Base-by-base conservation (phyloP, 1,284 basidiomycete genomes). In the Cryptococcus sp. region DNA sequence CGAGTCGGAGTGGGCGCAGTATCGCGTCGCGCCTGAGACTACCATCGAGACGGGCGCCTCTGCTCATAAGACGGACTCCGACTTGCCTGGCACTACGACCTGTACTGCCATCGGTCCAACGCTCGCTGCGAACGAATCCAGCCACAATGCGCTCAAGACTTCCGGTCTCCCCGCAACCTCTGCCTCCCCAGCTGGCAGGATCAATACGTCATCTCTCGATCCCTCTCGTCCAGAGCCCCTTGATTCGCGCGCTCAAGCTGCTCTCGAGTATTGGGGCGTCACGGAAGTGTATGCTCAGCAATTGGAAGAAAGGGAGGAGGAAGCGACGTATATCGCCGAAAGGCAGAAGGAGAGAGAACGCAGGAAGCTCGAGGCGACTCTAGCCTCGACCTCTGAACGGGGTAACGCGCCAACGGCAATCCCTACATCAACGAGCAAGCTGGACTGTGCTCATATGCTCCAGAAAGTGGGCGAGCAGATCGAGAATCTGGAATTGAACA, bases 181-280 rank as follows among this genome's bases (percentile, higher is more conserved):
- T 13, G 8, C 5, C 30, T 35, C 30, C 8, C 5, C 8, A 10
- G 30, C 30, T 8, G 13, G 30, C 30, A 35, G 13, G 8, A 35
- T 2, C 7, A 35, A 35, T 13, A 35, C 8, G 30, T 35, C 30
- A 13, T 19, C 43, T n/a, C 17, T 65, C 46, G 65, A 68, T 39
- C 58, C 63, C 13, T 56, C 61, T 17, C 27, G 53, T 10, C 68
- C 68, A 5, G 22, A 20, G 3, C 52, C 61, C 5, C 61, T 68
- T 7, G 53, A 62, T 13, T 11, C 46, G 0, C 27, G 39, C 3
- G 65, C 61, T 16, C 20, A 45, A 15, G 62, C 38, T 7, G 58
- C 61, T 17, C 52, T 73, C 4, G 57, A 50, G 3, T 65, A 58
- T 53, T 73, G 63, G 62, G 64, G 57, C 41, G 64, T 65, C 52